Percentiles rank a stretch among this genome's conserved stretches.
Conservation (phyloP, 2,329 filamentous ascomycete species). For the Simplicillium sp. region DNA sequence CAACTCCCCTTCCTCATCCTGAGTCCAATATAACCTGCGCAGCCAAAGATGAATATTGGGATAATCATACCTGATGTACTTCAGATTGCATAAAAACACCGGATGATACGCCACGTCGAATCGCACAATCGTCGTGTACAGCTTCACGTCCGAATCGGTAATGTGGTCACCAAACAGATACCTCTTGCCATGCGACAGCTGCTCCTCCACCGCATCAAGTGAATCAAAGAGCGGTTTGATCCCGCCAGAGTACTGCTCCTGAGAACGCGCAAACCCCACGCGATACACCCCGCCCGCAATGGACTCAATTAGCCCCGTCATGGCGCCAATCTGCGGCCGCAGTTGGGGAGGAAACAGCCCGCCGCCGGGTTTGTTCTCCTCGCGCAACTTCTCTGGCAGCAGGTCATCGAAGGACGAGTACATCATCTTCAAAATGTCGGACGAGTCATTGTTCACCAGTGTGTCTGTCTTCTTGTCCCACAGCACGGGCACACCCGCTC, state of each 20-base stretch:
- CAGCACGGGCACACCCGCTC: conserved; percentile 66
- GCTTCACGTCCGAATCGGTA: conserved; percentile 60
- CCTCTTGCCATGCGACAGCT: conserved; percentile 36
- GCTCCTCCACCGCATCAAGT: conserved; percentile 53
- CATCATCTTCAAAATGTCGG: conserved; percentile 78
- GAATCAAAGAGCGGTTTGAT: conserved; percentile 51
- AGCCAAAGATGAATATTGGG: conserved; percentile 62
- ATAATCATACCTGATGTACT: conserved; percentile 53
- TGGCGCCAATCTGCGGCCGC: conserved; percentile 47
- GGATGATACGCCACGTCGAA: conserved; percentile 63
- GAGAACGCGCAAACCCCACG: conserved; percentile 56
- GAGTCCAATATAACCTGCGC: conserved; percentile 61
- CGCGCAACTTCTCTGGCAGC: conserved; percentile 40
- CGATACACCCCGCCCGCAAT: conserved; percentile 42
- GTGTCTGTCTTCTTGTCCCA: conserved; percentile 59
- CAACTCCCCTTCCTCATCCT: conserved; percentile 13
- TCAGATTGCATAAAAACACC: conserved; percentile 56
- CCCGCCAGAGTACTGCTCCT: conserved; percentile 56
- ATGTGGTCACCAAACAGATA: conserved; percentile 55
- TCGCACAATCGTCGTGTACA: conserved; percentile 56
- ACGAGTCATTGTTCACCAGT: conserved; percentile 76
- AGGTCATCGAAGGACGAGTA: conserved; percentile 63
- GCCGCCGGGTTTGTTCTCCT: conserved; percentile 36
- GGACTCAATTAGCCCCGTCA: conserved; percentile 54
- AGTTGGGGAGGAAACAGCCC: conserved; percentile 48